Percentiles rank a stretch among this genome's conserved stretches.
phyloP scores from a whole-genome alignment of 1,284 basidiomycete genomes.

The Ganoderma lingzhi region DNA sequence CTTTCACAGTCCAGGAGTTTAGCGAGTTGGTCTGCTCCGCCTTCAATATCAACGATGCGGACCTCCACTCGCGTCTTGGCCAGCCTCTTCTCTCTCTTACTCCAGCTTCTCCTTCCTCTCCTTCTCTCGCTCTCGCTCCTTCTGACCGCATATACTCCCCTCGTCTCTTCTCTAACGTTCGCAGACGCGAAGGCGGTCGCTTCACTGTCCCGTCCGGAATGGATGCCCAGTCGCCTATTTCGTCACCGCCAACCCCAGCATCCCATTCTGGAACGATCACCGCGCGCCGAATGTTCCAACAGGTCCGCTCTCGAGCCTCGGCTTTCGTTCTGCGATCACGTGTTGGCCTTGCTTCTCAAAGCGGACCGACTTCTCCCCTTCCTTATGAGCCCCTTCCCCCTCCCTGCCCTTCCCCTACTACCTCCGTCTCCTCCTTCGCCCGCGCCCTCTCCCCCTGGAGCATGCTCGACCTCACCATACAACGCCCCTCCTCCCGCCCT shows the following conservation, averaged over 20 bases:
- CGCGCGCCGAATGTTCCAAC: constrained; percentile 35
- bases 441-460: constrained; percentile 30
- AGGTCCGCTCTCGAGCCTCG: constrained; percentile 39
- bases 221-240: constrained; percentile 20
- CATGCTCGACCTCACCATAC: constrained; percentile 32
- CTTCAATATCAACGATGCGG: constrained; percentile 32
- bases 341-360: constrained; percentile 24
- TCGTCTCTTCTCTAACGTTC: background rate
- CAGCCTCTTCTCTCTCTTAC: constrained; percentile 28
- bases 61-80: constrained; percentile 14
- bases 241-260: constrained; percentile 17
- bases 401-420: constrained; percentile 35
- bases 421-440: constrained; percentile 26
- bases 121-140: constrained; percentile 6
- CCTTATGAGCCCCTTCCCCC: constrained; percentile 29
- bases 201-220: constrained; percentile 12
- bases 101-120: constrained; percentile 26
- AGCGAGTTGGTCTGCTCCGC: constrained; percentile 36
- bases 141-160: constrained; percentile 13
- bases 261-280: constrained; percentile 35
- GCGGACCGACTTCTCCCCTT: constrained; percentile 21
- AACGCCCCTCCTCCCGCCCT: constrained; percentile 29
- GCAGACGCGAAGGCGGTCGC: background rate
- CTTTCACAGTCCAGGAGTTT: constrained; percentile 37
- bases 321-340: constrained; percentile 38